Evolutionary conservation across 306 rosid genomes (phyloP).

Genomic region (Hippophae gyantsensis): DNA sequence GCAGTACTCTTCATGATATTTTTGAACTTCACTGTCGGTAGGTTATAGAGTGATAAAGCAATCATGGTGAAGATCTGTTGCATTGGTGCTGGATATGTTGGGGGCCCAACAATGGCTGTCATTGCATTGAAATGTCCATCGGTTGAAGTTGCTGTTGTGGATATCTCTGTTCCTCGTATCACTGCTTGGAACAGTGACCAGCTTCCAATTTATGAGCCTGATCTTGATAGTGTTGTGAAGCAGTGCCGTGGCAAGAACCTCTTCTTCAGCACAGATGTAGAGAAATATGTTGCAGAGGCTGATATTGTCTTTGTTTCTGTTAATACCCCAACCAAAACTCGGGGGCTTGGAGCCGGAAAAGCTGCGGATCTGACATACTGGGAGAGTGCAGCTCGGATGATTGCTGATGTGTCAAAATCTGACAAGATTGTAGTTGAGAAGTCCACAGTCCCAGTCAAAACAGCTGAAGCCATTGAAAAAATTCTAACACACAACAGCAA

Average conservation of each 20-base stretch:
- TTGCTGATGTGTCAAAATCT: constrained; percentile 81
- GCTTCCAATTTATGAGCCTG: constrained; percentile 98
- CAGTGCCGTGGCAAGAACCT: constrained; percentile 86
- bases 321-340: constrained; percentile 85
- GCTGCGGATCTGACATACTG: constrained; percentile 92
- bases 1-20: constrained; percentile 10
- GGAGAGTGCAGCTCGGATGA: constrained; percentile 98
- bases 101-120: constrained; percentile 98
- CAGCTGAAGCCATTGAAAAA: constrained; percentile 93
- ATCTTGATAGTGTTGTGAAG: constrained; percentile 70
- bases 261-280: constrained; percentile 93
- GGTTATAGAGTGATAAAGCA: constrained; percentile 28
- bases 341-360: constrained; percentile 90
- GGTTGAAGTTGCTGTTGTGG: constrained; percentile 83
- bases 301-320: constrained; percentile 93
- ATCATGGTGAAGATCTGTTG: constrained; percentile 99
- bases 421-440: constrained; percentile 93
- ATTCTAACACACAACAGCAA: constrained; percentile 84
- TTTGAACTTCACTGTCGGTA: constrained; percentile 22
- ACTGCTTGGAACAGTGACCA: constrained; percentile 89
- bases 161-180: constrained; percentile 68
- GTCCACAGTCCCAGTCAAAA: constrained; percentile 94
- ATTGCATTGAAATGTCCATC: constrained; percentile 90
- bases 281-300: constrained; percentile 71
- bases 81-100: constrained; percentile 99